Percentiles rank a stretch among this genome's conserved stretches.
phyloP scores from a whole-genome alignment of 2,329 filamentous ascomycete genomes.

The Alternaria brassicicola region DNA sequence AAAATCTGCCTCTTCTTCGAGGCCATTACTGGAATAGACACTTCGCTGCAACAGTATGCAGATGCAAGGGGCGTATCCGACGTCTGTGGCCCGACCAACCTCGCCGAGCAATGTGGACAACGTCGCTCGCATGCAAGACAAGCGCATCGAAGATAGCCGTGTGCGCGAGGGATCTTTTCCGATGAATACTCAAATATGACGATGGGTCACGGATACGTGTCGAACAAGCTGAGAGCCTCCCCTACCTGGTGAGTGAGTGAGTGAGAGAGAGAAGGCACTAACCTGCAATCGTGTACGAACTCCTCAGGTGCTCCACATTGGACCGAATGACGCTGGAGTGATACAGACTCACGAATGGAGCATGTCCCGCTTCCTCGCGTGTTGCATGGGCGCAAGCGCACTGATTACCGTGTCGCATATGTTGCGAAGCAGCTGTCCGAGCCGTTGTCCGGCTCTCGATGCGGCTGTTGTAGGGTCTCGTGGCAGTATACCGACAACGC shows the following conservation, averaged over 20 bases:
- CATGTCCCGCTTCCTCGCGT: conserved; percentile 35
- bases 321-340: conserved; percentile 29
- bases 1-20: conserved; percentile 12
- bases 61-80: conserved; percentile 32
- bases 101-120: conserved; percentile 17
- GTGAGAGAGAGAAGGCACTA: conserved; percentile 22
- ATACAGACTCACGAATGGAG: conserved; percentile 37
- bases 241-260: conserved; percentile 17
- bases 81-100: conserved; percentile 16
- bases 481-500: conserved; percentile 16
- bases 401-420: conserved; percentile 38
- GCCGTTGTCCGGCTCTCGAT: conserved; percentile 30
- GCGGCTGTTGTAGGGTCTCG: conserved; percentile 22
- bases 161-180: conserved; percentile 1
- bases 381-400: conserved; percentile 40
- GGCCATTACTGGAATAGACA: background rate
- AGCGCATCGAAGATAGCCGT: conserved; percentile 14
- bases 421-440: conserved; percentile 32
- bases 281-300: conserved; percentile 19
- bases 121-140: conserved; percentile 27
- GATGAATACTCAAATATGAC: conserved; percentile 1
- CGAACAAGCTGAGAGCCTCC: conserved; percentile 22
- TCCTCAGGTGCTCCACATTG: conserved; percentile 26
- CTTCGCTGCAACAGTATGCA: conserved; percentile 29
- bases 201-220: conserved; percentile 14